A percentile compares a stretch with the other conserved stretches of the same genome.
Conservation (phyloP, 176 grass and related monocot genomes). For the Thalia dealbata region DNA sequence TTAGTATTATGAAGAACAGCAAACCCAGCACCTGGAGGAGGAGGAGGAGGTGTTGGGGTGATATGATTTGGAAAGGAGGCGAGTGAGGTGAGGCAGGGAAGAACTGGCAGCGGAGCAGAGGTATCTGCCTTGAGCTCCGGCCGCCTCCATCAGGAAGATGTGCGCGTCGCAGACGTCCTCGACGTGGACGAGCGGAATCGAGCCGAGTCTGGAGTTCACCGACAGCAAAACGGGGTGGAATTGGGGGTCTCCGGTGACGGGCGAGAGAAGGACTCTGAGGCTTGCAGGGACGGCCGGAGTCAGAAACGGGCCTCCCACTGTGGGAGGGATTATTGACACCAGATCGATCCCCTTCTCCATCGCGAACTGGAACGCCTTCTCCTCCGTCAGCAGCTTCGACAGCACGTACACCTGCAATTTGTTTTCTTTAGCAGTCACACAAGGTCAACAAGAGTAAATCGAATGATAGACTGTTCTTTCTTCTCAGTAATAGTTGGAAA, state of each 20-base stretch:
- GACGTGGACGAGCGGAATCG: conserved; percentile 55
- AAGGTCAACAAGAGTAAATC: no score
- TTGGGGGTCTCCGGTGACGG: conserved; percentile 51
- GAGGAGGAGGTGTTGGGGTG: conserved; percentile 27
- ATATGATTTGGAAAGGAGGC: conserved; percentile 29
- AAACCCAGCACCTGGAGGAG: conserved; percentile 26
- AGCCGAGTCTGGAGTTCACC: conserved; percentile 65
- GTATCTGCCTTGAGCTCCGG: conserved; percentile 37
- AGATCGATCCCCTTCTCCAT: conserved; percentile 50
- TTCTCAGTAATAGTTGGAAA: no score
- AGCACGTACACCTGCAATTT: conserved; percentile 55
- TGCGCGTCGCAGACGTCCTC: conserved; percentile 79
- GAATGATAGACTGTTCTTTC: no score
- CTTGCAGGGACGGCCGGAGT: conserved; percentile 63
- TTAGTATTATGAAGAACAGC: no score
- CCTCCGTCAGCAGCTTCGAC: conserved; percentile 64
- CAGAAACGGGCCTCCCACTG: conserved; percentile 66
- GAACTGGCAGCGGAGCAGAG: conserved; percentile 37
- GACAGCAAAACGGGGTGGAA: conserved; percentile 46
- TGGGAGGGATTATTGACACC: conserved; percentile 51
- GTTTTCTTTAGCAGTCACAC: neutral
- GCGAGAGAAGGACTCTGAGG: conserved; percentile 62
- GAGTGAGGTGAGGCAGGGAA: conserved; percentile 23
- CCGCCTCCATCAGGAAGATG: conserved; percentile 46
- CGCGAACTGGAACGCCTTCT: conserved; percentile 58